Evolutionary conservation across 208 protist species (phyloP).

Genomic region (Trypanosomatidae sp.): DNA sequence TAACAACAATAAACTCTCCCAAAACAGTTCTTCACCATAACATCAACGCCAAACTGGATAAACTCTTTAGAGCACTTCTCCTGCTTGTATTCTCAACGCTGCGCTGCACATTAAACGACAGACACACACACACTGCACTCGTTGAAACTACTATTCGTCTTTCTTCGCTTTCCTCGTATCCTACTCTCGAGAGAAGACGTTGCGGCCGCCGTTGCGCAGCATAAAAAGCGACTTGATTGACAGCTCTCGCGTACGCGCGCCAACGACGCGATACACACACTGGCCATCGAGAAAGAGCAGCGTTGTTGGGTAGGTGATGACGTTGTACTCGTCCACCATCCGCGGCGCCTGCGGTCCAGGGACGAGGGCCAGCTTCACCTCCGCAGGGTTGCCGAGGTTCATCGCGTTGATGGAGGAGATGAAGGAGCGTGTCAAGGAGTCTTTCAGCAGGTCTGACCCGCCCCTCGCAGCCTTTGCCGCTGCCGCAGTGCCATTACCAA

Average conservation of each 20-base stretch:
- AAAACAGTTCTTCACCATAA: no score
- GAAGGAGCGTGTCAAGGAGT: conserved; percentile 74
- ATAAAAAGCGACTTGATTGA: conserved; percentile 86
- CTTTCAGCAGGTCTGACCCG: conserved; percentile 32
- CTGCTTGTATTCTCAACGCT: no score
- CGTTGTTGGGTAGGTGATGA: conserved; percentile 75
- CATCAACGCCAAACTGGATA: no score
- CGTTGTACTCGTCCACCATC: conserved; percentile 71
- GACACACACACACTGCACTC: no score
- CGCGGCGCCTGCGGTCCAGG: conserved; percentile 64
- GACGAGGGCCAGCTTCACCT: conserved; percentile 78
- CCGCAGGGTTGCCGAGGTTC: conserved; percentile 74
- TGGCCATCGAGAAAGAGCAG: conserved; percentile 74
- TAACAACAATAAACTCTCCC: no score
- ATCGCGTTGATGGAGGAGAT: conserved; percentile 77
- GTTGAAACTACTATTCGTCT: no score
- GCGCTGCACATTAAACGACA: no score
- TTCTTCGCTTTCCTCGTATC: no score
- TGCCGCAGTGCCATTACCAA: no score
- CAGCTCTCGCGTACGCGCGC: conserved; percentile 64
- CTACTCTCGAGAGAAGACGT: conserved; percentile 73
- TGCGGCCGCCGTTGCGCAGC: conserved; percentile 66
- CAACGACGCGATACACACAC: conserved; percentile 68
- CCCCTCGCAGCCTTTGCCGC: conserved; percentile 9
- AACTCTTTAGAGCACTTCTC: no score